Evolutionary conservation across 2,329 filamentous ascomycete genomes (phyloP).

Genomic region (Scleromitrula shiraiana): DNA sequence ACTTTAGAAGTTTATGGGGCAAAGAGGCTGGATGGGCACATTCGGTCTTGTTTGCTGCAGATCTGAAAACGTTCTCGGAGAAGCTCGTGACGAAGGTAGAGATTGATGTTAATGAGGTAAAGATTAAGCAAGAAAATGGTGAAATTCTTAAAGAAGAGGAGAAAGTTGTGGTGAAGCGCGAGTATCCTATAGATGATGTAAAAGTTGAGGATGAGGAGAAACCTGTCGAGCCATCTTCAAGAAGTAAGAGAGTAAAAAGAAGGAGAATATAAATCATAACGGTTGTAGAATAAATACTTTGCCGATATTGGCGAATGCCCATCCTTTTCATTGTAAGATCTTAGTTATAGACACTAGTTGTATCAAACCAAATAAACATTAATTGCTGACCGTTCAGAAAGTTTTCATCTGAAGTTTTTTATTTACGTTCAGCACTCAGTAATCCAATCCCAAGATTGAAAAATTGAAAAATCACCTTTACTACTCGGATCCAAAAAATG

Average conservation of each 20-base stretch:
- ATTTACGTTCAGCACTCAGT: too few relatives aligned
- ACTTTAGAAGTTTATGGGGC: constrained; percentile 86
- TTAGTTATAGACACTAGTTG: too few relatives aligned
- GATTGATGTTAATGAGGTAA: constrained; percentile 37
- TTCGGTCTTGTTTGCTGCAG: constrained; percentile 91
- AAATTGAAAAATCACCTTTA: not conserved
- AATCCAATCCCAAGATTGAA: not conserved
- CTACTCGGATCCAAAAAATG: constrained; percentile 3
- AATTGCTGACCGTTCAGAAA: not conserved
- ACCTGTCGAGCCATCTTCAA: constrained; percentile 17
- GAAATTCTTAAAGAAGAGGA: constrained; percentile 19
- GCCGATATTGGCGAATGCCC: too few relatives aligned
- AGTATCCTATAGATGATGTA: constrained; percentile 15
- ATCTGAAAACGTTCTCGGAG: constrained; percentile 78
- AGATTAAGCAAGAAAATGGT: constrained; percentile 27
- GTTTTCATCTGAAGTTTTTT: constrained; percentile 1
- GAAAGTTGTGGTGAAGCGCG: constrained; percentile 20
- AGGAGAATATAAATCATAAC: constrained; percentile 13
- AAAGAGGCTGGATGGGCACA: constrained; percentile 95
- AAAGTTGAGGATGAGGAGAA: constrained; percentile 19
- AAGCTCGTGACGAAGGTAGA: constrained; percentile 37
- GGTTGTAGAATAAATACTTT: not conserved
- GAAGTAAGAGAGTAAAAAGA: constrained; percentile 23
- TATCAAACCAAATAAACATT: too few relatives aligned
- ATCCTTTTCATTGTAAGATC: too few relatives aligned